A percentile compares a stretch with the other conserved stretches of the same genome.
These are phyloP conservation scores for Apophysomyces ossiformis DNA, from an alignment of 371 early-diverging fungal species.

Conservation along the genomic window DNA sequence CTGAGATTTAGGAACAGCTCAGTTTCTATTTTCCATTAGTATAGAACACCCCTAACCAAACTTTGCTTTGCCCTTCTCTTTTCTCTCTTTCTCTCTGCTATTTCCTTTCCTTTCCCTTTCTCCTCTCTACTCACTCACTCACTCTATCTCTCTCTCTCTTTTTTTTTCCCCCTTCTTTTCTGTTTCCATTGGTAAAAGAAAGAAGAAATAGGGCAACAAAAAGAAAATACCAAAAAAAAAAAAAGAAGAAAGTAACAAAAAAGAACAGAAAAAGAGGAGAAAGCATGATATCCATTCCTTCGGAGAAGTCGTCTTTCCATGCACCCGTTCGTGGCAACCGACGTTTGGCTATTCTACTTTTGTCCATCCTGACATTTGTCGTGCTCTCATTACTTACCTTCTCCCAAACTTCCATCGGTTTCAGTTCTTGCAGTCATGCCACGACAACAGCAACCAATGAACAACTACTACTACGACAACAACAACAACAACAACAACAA, in stretches of 20 bases:
- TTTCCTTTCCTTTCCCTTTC: constrained; percentile 3
- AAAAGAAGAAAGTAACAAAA: too few relatives aligned
- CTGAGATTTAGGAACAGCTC: not conserved
- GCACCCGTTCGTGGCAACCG: constrained; percentile 39
- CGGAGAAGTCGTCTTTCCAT: constrained; percentile 35
- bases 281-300: constrained; percentile 1
- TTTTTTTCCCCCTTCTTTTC: not conserved
- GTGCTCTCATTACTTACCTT: constrained; percentile 13
- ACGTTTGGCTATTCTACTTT: constrained; percentile 30
- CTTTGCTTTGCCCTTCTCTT: constrained; percentile 12
- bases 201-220: too few relatives aligned
- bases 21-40: not conserved
- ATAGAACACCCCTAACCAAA: not conserved
- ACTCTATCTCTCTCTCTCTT: constrained; percentile 6
- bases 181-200: too few relatives aligned
- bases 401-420: not conserved
- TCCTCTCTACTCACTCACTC: constrained; percentile 1
- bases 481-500: too few relatives aligned
- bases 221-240: too few relatives aligned
- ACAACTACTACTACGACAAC: too few relatives aligned
- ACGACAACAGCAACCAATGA: too few relatives aligned
- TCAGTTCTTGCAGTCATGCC: constrained; percentile 7
- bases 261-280: not conserved
- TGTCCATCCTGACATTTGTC: constrained; percentile 37
- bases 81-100: constrained; percentile 13